Evolutionary conservation across 176 grass and related monocot genomes (phyloP), one percentile per base, ranked within the genome.

Genomic region (Bromus sterilis): DNA sequence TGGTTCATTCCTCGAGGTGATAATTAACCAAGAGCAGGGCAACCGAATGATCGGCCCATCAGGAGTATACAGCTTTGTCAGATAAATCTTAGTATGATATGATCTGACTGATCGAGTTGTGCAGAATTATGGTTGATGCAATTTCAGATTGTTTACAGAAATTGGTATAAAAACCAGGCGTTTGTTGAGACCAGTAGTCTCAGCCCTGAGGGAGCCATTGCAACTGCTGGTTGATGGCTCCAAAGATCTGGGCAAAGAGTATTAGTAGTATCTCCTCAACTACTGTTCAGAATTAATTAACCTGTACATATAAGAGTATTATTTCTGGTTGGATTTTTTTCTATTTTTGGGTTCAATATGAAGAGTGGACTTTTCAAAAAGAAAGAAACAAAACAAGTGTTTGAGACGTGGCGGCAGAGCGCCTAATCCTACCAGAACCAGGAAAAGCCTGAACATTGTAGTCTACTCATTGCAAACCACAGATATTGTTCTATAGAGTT

Each of bases 191-290:
- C 68, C 23, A 33, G 37, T 14, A 51, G 30, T 77, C 30, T 76
- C 21, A 18, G 61, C n/a, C 60, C 18, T 84, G 76, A 75, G 56
- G 59, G 48, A 7, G 14, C 24, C 69, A 58, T 67, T 42, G 68
- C 59, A 80, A 74, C 58, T 57, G 44, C 37, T 56, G 23, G 49
- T 18, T 80, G 75, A 73, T 83, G 44, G 46, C 80, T 84, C 67
- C 57, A 56, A 79, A 79, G 35, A 62, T 78, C 56, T 42, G 70
- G 66, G 74, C 66, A 49, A 23, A 24, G 51, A 10, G 74, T 28
- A 55, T 13, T 73, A 31, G 4, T 49, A 35, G 29, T 15, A 51
- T 66, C 46, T 12, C 65, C 24, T 69, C 32, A 40, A 69, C 46
- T 20, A 80, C 11, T 40, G 42, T 11, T 35, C 15, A 13, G 7